A percentile compares a stretch with the other conserved stretches of the same genome.
These are phyloP conservation scores for Hymenoscyphus salicellus DNA, from an alignment of 2,329 filamentous ascomycete species.

Conservation along the genomic window DNA sequence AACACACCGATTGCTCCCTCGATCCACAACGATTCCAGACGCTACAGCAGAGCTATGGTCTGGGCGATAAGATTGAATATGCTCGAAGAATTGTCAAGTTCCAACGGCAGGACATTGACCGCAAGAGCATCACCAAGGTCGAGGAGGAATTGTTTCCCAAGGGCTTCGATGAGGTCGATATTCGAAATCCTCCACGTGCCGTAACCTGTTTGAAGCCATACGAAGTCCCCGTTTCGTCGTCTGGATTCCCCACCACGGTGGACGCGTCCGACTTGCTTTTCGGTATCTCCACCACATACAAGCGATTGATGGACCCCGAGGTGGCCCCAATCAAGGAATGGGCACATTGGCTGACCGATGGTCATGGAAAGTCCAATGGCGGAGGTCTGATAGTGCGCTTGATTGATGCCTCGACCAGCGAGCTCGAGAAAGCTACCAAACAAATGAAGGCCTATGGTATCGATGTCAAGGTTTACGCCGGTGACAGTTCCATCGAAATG, in stretches of 20 bases:
- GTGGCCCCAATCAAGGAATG: slow-evolving; percentile 56
- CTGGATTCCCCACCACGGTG: slow-evolving; percentile 48
- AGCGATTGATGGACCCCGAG: slow-evolving; percentile 50
- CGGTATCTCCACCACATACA: slow-evolving; percentile 57
- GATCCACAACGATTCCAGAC: slow-evolving; percentile 46
- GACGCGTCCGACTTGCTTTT: slow-evolving; percentile 58
- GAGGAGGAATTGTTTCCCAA: slow-evolving; percentile 46
- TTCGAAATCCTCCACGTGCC: slow-evolving; percentile 41
- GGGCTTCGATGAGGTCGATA: slow-evolving; percentile 48
- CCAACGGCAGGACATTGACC: slow-evolving; percentile 47
- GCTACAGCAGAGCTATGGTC: slow-evolving; percentile 46
- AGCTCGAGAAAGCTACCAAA: slow-evolving; percentile 49
- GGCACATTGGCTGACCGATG: slow-evolving; percentile 59
- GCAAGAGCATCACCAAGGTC: slow-evolving; percentile 52
- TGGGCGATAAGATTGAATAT: slow-evolving; percentile 54
- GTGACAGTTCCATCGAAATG: slow-evolving; percentile 54
- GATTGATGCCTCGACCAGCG: slow-evolving; percentile 49
- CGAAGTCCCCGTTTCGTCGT: slow-evolving; percentile 50
- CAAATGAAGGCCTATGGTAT: slow-evolving; percentile 49
- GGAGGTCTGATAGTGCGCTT: slow-evolving; percentile 55
- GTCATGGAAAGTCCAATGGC: slow-evolving; percentile 53
- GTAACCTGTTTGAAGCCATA: slow-evolving; percentile 50
- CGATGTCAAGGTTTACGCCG: slow-evolving; percentile 56
- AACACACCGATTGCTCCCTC: slow-evolving; percentile 43
- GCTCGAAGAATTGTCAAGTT: slow-evolving; percentile 54